phyloP scores from a whole-genome alignment of 805 yeast species.

The Monosporozyma siamensis region DNA sequence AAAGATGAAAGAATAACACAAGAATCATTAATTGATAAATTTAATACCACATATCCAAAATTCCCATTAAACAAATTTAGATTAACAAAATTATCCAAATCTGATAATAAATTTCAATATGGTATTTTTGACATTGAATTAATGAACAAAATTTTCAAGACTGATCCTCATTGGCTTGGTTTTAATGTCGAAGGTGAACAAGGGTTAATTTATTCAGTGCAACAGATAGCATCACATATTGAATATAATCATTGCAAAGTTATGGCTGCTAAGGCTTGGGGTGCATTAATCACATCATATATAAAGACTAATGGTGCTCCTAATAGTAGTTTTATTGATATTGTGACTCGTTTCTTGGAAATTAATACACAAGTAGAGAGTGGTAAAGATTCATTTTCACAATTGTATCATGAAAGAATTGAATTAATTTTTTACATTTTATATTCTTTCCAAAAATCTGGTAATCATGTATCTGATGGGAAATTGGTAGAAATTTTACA shows the following conservation, averaged over 20 bases:
- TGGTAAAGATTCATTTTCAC: slow-evolving; percentile 37
- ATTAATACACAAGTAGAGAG: slow-evolving; percentile 42
- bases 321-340: slow-evolving; percentile 29
- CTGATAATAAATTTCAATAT: slow-evolving; percentile 42
- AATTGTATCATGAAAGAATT: slow-evolving; percentile 50
- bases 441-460: slow-evolving; percentile 21
- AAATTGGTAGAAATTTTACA: slow-evolving; percentile 19
- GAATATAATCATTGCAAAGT: slow-evolving; percentile 61
- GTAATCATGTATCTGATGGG: slow-evolving; percentile 17
- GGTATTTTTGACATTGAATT: slow-evolving; percentile 50
- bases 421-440: slow-evolving; percentile 53
- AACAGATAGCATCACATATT: slow-evolving; percentile 50
- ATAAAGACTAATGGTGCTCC: slow-evolving; percentile 36
- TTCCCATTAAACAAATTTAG: slow-evolving; percentile 44
- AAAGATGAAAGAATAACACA: slow-evolving; percentile 42
- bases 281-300: slow-evolving; percentile 63
- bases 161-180: slow-evolving; percentile 38
- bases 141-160: slow-evolving; percentile 50
- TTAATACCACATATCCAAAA: slow-evolving; percentile 40
- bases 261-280: slow-evolving; percentile 63
- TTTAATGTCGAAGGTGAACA: slow-evolving; percentile 17
- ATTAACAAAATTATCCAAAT: slow-evolving; percentile 36
- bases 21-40: slow-evolving; percentile 36
- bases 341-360: slow-evolving; percentile 43
- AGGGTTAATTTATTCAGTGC: slow-evolving; percentile 41